Conservation (phyloP, 179 eudicot genomes). For the Corrigiola litoralis region DNA sequence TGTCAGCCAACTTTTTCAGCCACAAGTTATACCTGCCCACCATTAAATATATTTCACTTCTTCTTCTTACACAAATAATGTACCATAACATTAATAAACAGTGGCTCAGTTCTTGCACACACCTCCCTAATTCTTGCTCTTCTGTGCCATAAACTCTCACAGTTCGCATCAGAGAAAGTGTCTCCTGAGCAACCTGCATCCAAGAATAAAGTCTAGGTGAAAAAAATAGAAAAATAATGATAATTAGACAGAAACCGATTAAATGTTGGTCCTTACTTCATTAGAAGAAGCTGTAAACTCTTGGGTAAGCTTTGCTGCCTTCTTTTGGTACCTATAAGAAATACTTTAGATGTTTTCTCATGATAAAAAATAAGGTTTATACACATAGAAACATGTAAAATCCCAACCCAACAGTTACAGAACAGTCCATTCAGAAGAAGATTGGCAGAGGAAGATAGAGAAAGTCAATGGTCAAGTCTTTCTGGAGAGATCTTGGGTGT, state of each 20-base stretch:
- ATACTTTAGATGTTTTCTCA: slow-evolving; percentile 9
- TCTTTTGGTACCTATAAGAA: slow-evolving; percentile 84
- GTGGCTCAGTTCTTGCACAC: slow-evolving; percentile 9
- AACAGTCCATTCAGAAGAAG: too few relatives aligned
- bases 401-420: neutral
- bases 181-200: slow-evolving; percentile 94
- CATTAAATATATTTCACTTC: slow-evolving; percentile 7
- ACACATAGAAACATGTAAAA: neutral
- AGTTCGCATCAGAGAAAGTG: slow-evolving; percentile 88
- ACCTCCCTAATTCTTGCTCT: slow-evolving; percentile 80
- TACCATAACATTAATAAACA: neutral
- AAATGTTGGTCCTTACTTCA: slow-evolving; percentile 49
- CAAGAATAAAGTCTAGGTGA: neutral
- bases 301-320: slow-evolving; percentile 83
- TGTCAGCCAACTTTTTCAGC: slow-evolving; percentile 79
- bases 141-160: slow-evolving; percentile 98
- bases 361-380: neutral
- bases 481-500: too few relatives aligned
- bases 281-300: slow-evolving; percentile 90
- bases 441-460: too few relatives aligned
- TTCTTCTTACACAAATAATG: slow-evolving; percentile 10
- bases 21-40: slow-evolving; percentile 61
- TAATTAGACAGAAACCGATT: slow-evolving; percentile 11
- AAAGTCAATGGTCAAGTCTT: too few relatives aligned
- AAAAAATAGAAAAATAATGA: slow-evolving; percentile 8